phyloP scores from a whole-genome alignment of 2,329 filamentous ascomycete species.

The Fusarium multiceps region DNA sequence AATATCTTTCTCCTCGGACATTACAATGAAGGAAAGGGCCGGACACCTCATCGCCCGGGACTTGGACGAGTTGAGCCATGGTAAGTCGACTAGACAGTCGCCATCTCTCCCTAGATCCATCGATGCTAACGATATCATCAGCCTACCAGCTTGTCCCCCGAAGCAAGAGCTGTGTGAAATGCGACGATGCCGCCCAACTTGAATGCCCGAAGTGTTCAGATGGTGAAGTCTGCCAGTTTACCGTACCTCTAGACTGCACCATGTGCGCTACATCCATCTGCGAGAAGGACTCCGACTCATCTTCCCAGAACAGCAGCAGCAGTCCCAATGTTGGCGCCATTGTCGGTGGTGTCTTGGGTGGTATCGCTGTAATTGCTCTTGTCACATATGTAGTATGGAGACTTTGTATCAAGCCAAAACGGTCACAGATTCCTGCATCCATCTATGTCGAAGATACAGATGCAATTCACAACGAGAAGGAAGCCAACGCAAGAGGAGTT shows the following conservation, averaged over 20 bases:
- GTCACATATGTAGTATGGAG: slow-evolving; percentile 86
- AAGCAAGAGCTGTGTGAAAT: slow-evolving; percentile 59
- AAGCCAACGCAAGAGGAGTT: slow-evolving; percentile 56
- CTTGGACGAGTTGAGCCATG: slow-evolving; percentile 47
- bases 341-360: slow-evolving; percentile 90
- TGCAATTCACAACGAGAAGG: slow-evolving; percentile 56
- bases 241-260: slow-evolving; percentile 58
- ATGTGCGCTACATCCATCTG: slow-evolving; percentile 63
- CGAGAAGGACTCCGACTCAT: slow-evolving; percentile 43
- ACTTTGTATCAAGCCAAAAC: slow-evolving; percentile 85
- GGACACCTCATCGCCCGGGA: slow-evolving; percentile 43
- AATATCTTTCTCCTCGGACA: background rate
- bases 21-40: slow-evolving; percentile 42
- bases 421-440: slow-evolving; percentile 68
- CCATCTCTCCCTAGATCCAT: background rate
- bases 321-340: slow-evolving; percentile 84
- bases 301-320: slow-evolving; percentile 46
- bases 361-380: slow-evolving; percentile 78
- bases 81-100: slow-evolving; percentile 40
- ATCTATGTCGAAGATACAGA: slow-evolving; percentile 69
- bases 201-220: slow-evolving; percentile 59
- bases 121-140: slow-evolving; percentile 33
- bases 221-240: slow-evolving; percentile 59
- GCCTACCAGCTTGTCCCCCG: slow-evolving; percentile 54
- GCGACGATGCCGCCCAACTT: slow-evolving; percentile 55